A percentile compares a stretch with the other conserved stretches of the same genome.
phyloP scores from a whole-genome alignment of 2,329 filamentous ascomycete species.

The Sordariomycetes sp. region DNA sequence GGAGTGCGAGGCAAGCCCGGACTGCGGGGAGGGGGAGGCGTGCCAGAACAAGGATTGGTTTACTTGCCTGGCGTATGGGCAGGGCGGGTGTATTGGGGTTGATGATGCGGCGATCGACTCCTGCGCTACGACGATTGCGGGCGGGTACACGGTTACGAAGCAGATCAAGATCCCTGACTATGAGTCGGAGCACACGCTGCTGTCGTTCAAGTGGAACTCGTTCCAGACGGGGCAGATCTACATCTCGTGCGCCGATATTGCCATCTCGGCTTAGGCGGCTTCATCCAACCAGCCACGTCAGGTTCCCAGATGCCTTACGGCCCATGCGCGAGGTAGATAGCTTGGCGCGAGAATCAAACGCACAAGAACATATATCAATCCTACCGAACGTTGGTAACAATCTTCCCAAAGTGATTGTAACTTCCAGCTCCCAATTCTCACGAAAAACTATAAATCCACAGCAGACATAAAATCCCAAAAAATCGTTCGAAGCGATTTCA shows the following conservation, averaged over 20 bases:
- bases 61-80: constrained; percentile 36
- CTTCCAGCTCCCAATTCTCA: too few relatives aligned
- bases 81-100: constrained; percentile 32
- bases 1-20: constrained; percentile 33
- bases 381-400: too few relatives aligned
- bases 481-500: too few relatives aligned
- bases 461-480: too few relatives aligned
- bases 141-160: constrained; percentile 41
- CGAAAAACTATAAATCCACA: too few relatives aligned
- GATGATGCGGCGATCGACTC: constrained; percentile 30
- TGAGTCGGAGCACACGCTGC: constrained; percentile 34
- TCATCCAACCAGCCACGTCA: too few relatives aligned
- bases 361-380: too few relatives aligned
- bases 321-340: too few relatives aligned
- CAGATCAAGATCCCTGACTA: constrained; percentile 38
- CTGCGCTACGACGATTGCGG: constrained; percentile 39
- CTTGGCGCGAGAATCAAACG: too few relatives aligned
- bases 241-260: constrained; percentile 40
- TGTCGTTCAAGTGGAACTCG: constrained; percentile 43
- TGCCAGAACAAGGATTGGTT: constrained; percentile 44
- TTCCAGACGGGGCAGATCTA: constrained; percentile 44
- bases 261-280: too few relatives aligned
- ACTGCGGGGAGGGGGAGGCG: constrained; percentile 29
- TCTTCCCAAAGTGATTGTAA: too few relatives aligned
- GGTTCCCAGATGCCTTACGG: too few relatives aligned